Conservation (phyloP, 495 filamentous ascomycete species). For the Trichoderma gamsii region DNA sequence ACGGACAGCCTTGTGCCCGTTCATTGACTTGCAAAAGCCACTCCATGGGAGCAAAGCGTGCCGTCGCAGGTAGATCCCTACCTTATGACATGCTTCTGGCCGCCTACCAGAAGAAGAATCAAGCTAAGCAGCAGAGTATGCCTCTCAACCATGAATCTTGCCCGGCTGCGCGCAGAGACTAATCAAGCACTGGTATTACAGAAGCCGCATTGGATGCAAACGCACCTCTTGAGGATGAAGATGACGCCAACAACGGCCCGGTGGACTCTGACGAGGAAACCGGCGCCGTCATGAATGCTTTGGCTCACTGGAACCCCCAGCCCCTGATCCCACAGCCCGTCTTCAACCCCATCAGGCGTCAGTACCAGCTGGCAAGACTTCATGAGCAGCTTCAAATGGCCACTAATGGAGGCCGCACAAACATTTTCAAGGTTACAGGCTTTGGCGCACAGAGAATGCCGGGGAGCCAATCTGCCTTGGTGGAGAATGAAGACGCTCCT, state of each 20-base stretch:
- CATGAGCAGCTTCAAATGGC: constrained; percentile 84
- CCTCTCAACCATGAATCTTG: constrained; percentile 14
- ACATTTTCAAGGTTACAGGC: constrained; percentile 49
- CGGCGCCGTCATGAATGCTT: constrained; percentile 76
- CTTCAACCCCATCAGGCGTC: constrained; percentile 58
- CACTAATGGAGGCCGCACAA: constrained; percentile 49
- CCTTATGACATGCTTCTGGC: constrained; percentile 93
- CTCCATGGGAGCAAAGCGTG: constrained; percentile 90
- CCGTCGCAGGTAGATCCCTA: constrained; percentile 79
- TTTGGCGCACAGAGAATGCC: constrained; percentile 43
- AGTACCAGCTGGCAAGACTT: constrained; percentile 78
- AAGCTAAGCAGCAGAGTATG: constrained; percentile 91
- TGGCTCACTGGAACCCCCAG: constrained; percentile 66
- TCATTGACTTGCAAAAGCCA: constrained; percentile 96
- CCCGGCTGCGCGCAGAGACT: constrained; percentile 18
- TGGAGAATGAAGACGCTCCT: constrained; percentile 39
- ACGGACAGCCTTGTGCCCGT: constrained; percentile 80
- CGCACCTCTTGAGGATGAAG: constrained; percentile 83
- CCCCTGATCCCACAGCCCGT: constrained; percentile 62
- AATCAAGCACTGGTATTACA: constrained; percentile 31
- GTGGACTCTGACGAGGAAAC: constrained; percentile 94
- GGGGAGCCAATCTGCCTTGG: constrained; percentile 32
- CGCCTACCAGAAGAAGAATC: constrained; percentile 98
- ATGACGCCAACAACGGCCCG: constrained; percentile 60
- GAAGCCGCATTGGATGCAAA: constrained; percentile 91